These are phyloP conservation scores for Eucalyptus albens DNA, from an alignment of 345 rosid species.

Conservation along the genomic window DNA sequence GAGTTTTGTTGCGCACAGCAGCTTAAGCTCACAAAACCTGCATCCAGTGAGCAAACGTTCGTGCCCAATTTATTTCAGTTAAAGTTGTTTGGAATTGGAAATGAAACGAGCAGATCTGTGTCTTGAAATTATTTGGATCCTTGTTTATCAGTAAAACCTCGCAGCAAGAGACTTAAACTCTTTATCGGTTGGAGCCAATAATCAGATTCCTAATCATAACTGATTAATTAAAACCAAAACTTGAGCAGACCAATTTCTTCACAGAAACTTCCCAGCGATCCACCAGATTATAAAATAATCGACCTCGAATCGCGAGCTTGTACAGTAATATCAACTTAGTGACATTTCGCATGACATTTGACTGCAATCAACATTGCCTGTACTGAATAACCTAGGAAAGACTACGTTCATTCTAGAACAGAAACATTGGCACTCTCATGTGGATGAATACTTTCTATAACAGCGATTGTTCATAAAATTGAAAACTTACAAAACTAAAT, in stretches of 20 bases:
- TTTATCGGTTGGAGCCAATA: not conserved
- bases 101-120: not conserved
- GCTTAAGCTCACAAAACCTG: constrained; percentile 46
- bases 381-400: not conserved
- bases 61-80: not conserved
- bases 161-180: not conserved
- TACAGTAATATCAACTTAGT: not conserved
- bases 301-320: not conserved
- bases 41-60: not conserved
- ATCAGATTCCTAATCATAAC: not conserved
- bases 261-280: not conserved
- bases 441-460: not conserved
- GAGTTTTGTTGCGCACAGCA: constrained; percentile 25
- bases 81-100: not conserved
- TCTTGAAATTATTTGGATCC: not conserved
- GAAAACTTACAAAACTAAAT: not conserved
- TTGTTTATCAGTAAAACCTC: not conserved
- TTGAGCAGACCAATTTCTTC: not conserved
- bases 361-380: not conserved
- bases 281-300: not conserved
- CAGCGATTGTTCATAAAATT: not conserved
- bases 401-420: not conserved
- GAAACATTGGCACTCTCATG: not conserved
- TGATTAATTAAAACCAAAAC: not conserved
- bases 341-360: not conserved